phyloP scores from a whole-genome alignment of 371 early-diverging fungal species.

The Blakeslea trispora region DNA sequence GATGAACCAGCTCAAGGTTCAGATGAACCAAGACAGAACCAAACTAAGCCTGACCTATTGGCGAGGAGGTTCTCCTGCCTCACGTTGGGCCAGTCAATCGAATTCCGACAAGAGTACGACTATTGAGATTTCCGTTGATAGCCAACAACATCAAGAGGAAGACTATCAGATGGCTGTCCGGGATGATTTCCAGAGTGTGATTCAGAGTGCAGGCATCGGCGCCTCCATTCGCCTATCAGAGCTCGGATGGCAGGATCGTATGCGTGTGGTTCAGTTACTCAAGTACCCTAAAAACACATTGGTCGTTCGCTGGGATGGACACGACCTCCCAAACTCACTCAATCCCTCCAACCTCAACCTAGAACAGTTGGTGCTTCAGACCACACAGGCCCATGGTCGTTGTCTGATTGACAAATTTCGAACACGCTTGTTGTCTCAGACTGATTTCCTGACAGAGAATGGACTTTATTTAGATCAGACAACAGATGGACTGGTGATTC shows the following conservation, averaged over 20 bases:
- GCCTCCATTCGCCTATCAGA: conserved; percentile 39
- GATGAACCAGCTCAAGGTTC: conserved; percentile 65
- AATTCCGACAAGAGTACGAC: conserved; percentile 19
- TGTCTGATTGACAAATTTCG: conserved; percentile 54
- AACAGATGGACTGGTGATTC: conserved; percentile 40
- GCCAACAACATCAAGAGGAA: conserved; percentile 23
- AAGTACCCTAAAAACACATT: conserved; percentile 47
- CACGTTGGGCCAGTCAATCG: conserved; percentile 44
- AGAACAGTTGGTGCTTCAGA: conserved; percentile 51
- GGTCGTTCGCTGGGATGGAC: conserved; percentile 41
- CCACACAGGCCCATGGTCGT: conserved; percentile 50
- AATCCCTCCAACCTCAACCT: conserved; percentile 52
- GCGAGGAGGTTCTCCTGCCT: conserved; percentile 51
- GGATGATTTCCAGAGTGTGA: conserved; percentile 44
- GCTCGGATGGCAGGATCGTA: conserved; percentile 25
- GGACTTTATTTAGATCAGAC: conserved; percentile 30
- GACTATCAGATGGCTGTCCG: conserved; percentile 31
- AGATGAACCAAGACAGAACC: conserved; percentile 57
- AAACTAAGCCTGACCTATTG: conserved; percentile 65
- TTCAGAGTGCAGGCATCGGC: conserved; percentile 49
- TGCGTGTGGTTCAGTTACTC: conserved; percentile 34
- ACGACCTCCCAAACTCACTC: conserved; percentile 34
- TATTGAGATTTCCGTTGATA: conserved; percentile 33
- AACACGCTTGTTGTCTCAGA: conserved; percentile 37
- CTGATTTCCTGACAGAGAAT: conserved; percentile 34